Base-by-base conservation (phyloP, 371 early-diverging fungal genomes). In the Apophysomyces trapeziformis region DNA sequence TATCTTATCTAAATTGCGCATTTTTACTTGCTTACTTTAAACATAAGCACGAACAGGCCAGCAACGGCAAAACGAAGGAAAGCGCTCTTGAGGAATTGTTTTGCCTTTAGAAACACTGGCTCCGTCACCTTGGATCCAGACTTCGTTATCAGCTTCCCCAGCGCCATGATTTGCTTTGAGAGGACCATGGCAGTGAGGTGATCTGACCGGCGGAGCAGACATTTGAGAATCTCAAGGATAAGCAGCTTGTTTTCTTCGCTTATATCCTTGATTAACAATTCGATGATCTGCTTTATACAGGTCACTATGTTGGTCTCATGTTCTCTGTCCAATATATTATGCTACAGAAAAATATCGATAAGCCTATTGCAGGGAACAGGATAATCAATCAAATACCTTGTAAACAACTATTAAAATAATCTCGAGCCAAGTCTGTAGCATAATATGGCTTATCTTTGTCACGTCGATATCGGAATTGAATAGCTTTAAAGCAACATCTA, bases 101-200 rank as follows among this genome's bases (percentile, higher is more conserved):
- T 82, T 1, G 87, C 86, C 14, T 84, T 82, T n/a, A 83, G 66
- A 45, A 82, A 70, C 0, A 88, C 82, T 0, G 86, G 86, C 18
- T 86, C 87, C 7, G 74, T 79, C 16, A 76, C 73, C 14, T 82
- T 76, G 0, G 68, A 70, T 0, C 75, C 75, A 26, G 72, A 69
- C 35, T 80, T 80, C 1, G 86, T 86, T 86, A 88, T 84, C 18
- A 88, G 66, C 39, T 80, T 79, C 4, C 86, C 82, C 38, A 88
- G 68, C 4, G 84, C 86, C 71, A 85, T 76, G 35, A 88, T 88
- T 61, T 88, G 87, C 50, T 85, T 82, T 6, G 85, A 85, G 5
- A 88, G 65, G 11, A 88, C 77, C 77, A 85, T 82, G 9, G 88
- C 85, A 16, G 88, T 85, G 61, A 88, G 70, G 61, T 85, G 85